Evolutionary conservation across 1,284 basidiomycete species (phyloP).

Genomic region (Trichosporon asahii): DNA sequence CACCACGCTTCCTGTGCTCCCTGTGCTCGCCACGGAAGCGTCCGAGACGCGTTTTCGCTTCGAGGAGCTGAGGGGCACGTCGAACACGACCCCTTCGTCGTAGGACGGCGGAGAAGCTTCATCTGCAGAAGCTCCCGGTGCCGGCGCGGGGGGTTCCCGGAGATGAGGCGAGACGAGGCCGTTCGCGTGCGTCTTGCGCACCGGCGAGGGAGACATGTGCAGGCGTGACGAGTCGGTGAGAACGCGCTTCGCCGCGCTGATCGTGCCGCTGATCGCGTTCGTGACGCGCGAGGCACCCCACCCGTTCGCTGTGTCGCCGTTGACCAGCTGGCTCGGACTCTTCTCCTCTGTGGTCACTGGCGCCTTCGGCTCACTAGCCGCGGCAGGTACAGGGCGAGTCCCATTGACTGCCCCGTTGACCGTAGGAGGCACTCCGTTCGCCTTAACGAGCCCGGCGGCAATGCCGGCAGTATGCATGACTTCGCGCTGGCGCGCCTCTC

Average conservation of each 20-base stretch:
- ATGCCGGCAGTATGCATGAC: not conserved
- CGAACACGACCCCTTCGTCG: not conserved
- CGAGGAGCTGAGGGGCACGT: not conserved
- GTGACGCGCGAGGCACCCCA: constrained; percentile 1
- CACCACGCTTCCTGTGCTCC: not conserved
- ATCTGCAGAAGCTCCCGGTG: not conserved
- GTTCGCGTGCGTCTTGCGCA: not conserved
- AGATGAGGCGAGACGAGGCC: not conserved
- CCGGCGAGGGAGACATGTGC: not conserved
- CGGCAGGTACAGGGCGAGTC: not conserved
- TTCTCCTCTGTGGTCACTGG: not conserved
- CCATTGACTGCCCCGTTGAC: not conserved
- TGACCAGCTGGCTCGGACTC: not conserved
- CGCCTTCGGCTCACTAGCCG: not conserved
- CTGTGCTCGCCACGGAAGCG: not conserved
- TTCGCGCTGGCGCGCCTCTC: not conserved
- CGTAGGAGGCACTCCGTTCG: not conserved
- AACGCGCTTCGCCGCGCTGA: not conserved
- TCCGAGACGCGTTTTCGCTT: not conserved
- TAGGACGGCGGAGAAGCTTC: not conserved
- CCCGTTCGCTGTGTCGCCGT: not conserved
- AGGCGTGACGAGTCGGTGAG: not conserved
- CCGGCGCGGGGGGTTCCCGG: not conserved
- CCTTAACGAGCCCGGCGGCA: not conserved
- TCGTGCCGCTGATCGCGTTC: constrained; percentile 5